These are phyloP conservation scores for Alternaria infectoria DNA, from an alignment of 2,329 filamentous ascomycete species.

Conservation along the genomic window DNA sequence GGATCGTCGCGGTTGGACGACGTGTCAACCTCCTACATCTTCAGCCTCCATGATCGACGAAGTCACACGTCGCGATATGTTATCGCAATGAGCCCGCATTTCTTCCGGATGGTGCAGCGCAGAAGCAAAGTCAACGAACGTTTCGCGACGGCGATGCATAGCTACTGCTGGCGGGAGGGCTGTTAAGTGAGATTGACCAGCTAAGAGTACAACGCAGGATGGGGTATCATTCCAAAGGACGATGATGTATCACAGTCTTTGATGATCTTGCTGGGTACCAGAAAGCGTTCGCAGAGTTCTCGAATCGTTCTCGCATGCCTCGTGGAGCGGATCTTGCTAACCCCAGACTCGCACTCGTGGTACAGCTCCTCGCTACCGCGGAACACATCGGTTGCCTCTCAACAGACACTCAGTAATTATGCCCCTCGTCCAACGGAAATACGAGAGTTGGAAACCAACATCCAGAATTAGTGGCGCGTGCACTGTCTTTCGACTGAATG, in stretches of 20 bases:
- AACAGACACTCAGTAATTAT: background rate
- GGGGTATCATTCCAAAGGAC: background rate
- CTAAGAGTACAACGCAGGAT: background rate
- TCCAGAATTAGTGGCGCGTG: background rate
- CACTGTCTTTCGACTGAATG: background rate
- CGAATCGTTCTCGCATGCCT: background rate
- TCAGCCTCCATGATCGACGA: background rate
- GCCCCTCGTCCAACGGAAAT: background rate
- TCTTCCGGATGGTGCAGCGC: no score
- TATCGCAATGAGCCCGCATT: fast-evolving
- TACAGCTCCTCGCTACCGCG: background rate
- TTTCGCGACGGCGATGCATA: background rate
- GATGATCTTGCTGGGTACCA: background rate
- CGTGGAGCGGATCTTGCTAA: background rate
- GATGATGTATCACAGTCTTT: background rate
- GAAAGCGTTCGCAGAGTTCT: background rate
- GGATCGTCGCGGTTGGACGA: background rate
- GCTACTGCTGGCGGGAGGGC: background rate
- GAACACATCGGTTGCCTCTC: background rate
- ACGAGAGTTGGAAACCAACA: background rate
- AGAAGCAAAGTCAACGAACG: no score
- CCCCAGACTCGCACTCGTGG: background rate
- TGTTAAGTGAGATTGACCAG: background rate
- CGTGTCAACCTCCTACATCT: background rate
- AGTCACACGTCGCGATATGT: background rate